These are phyloP conservation scores for Strigomonas culicis DNA, from an alignment of 208 protist species.

Conservation along the genomic window DNA sequence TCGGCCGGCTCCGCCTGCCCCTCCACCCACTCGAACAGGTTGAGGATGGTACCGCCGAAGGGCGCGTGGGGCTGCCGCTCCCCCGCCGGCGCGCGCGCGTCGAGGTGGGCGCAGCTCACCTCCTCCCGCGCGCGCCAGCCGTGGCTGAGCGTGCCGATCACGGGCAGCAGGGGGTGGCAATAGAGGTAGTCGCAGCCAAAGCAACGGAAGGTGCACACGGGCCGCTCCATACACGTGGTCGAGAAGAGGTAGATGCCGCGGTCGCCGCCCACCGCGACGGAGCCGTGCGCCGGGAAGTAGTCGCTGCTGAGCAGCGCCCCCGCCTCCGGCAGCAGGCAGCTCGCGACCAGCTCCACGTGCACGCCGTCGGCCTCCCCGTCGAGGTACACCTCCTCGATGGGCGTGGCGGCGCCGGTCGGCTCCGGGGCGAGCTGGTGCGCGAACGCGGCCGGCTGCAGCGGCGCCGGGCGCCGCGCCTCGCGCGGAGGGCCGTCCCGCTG, in stretches of 20 bases:
- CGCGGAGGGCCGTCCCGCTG: slow-evolving; percentile 12
- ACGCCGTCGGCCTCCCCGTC: slow-evolving; percentile 38
- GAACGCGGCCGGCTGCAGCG: neutral
- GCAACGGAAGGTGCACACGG: slow-evolving; percentile 25
- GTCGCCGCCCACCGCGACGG: slow-evolving; percentile 54
- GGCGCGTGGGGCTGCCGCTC: neutral
- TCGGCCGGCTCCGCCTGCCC: too few relatives aligned
- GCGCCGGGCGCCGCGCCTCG: neutral
- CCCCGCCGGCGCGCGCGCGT: neutral
- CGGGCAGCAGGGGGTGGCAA: slow-evolving; percentile 73
- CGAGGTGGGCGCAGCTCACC: neutral
- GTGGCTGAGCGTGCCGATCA: slow-evolving; percentile 57
- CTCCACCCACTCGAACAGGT: too few relatives aligned
- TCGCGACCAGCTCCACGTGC: slow-evolving; percentile 24
- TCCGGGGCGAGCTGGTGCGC: neutral
- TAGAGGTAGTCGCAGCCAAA: slow-evolving; percentile 41
- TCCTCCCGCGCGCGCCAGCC: slow-evolving; percentile 16
- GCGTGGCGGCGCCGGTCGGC: neutral
- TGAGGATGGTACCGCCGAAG: too few relatives aligned
- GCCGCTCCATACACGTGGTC: slow-evolving; percentile 36
- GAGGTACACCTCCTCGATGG: slow-evolving; percentile 9
- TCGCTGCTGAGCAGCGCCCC: slow-evolving; percentile 66
- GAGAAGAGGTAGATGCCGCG: slow-evolving; percentile 49
- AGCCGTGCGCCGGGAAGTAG: slow-evolving; percentile 58
- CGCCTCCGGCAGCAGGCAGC: slow-evolving; percentile 30